phyloP scores from a whole-genome alignment of 768 basidiomycete genomes.

The Suillus americanus region DNA sequence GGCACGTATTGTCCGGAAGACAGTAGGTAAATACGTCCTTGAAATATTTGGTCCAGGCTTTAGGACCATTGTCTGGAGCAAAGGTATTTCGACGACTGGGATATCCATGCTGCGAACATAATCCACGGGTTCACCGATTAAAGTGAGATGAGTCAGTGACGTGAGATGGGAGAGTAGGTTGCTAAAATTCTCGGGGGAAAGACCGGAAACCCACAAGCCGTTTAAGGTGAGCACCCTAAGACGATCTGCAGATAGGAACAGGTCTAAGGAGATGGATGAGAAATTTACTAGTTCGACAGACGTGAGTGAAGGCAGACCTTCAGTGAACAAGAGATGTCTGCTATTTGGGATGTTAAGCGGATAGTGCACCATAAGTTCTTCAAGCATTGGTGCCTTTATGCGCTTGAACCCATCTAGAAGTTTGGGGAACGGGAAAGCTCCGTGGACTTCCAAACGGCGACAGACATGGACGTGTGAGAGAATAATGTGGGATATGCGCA shows the following conservation, averaged over 20 bases:
- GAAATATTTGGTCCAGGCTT: slow-evolving; percentile 29
- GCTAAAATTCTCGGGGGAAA: slow-evolving; percentile 22
- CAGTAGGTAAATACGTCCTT: slow-evolving; percentile 24
- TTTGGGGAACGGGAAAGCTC: slow-evolving; percentile 23
- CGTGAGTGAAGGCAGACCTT: not conserved
- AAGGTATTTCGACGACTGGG: slow-evolving; percentile 17
- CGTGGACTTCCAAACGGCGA: slow-evolving; percentile 25
- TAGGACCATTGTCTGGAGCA: slow-evolving; percentile 19
- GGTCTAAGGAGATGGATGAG: not conserved
- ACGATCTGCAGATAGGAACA: slow-evolving; percentile 1
- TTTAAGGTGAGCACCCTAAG: slow-evolving; percentile 25
- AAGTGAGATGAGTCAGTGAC: slow-evolving; percentile 22
- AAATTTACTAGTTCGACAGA: not conserved
- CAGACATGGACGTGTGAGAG: slow-evolving; percentile 27
- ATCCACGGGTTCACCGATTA: slow-evolving; percentile 28
- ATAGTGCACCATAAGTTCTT: slow-evolving; percentile 26
- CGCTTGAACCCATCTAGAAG: slow-evolving; percentile 22
- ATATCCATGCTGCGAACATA: slow-evolving; percentile 18
- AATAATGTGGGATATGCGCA: slow-evolving; percentile 23
- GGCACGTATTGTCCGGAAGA: slow-evolving; percentile 23
- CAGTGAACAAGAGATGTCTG: not conserved
- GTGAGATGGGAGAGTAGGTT: slow-evolving; percentile 21
- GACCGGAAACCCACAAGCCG: slow-evolving; percentile 22
- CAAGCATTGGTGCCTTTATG: slow-evolving; percentile 23
- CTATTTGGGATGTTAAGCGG: slow-evolving; percentile 13